Evolutionary conservation across 179 eudicot species (phyloP).

Genomic region (Heliamphora pulchella): DNA sequence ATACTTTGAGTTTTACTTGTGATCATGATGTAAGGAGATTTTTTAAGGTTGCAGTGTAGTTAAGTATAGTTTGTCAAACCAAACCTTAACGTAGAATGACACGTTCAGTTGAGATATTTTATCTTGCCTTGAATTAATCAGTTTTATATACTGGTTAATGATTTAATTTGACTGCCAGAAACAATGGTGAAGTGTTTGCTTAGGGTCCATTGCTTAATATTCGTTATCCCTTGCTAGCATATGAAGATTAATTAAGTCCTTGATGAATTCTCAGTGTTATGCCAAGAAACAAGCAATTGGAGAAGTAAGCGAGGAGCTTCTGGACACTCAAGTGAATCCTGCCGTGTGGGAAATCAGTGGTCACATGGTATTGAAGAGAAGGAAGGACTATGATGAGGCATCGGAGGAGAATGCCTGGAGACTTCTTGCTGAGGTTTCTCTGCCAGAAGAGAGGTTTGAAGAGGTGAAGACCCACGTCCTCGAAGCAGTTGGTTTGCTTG

Average conservation of each 20-base stretch:
- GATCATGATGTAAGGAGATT: neutral
- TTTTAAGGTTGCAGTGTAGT: neutral
- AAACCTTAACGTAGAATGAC: neutral
- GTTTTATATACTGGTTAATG: neutral
- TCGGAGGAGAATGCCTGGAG: conserved; percentile 19
- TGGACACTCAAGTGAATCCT: conserved; percentile 25
- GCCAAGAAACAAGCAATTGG: conserved; percentile 24
- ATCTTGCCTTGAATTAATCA: neutral
- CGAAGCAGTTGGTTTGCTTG: conserved; percentile 19
- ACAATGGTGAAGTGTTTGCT: neutral
- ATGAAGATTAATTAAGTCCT: neutral
- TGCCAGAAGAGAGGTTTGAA: conserved; percentile 20
- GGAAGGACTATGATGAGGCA: conserved; percentile 23
- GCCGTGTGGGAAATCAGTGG: conserved; percentile 25
- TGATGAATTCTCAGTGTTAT: conserved; percentile 20
- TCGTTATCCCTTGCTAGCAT: neutral
- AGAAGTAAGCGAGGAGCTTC: conserved; percentile 16
- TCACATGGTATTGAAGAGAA: conserved; percentile 24
- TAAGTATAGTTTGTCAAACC: neutral
- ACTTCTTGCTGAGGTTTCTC: conserved; percentile 27
- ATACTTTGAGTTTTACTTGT: neutral
- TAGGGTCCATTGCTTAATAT: neutral
- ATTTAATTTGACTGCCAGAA: neutral
- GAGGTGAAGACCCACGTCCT: conserved; percentile 15
- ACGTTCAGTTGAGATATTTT: neutral